Evolutionary conservation across 164 flowering plant genomes (phyloP), one percentile per base, ranked within the genome.

Genomic region (Vitis amurensis): DNA sequence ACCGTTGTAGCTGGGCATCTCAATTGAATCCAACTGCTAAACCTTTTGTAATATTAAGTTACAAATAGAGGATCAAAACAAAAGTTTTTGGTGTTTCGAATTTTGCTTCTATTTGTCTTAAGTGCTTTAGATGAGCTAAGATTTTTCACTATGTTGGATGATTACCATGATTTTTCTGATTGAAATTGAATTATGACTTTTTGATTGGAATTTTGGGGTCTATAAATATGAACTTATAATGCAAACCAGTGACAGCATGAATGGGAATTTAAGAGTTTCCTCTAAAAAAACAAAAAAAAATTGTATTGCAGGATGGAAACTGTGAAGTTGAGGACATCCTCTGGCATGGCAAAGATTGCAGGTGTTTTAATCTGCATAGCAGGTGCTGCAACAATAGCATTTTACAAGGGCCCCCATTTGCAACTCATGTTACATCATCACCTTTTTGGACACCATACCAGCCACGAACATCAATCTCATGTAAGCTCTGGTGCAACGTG

Each of bases 331-430:
- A 84, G 73, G 84, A 87, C 76, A n/a, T 37, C 12, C 0, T 14
- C 83, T 0, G 97, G 98, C 62, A 37, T 73, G 1, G 87, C 87
- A 13, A 91, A 93, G 76, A 47, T 88, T 10, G 70, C 65, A 13
- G 98, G 98, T 0, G 73, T 93, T 30, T n/a, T 75, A 51, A 50
- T 83, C 0, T 82, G 93, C 76, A 13, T 83, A n/a, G 87, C 70
- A 1, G 98, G 97, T 44, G 91, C 78, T 5, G 77, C 71, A 5
- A 78, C 73, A 8, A 79, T 93, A 2, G 94, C 98, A 0, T 79
- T 93, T 37, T 89, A 79, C 76, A 88, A 77, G 31, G 97, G 98
- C 27, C 94, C 91, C 4, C 70, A 71, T 17, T 59, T 84, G 44
- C 71, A 73, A 23, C 72, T 82, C 6, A 63, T 79, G 19, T 50